Conservation (phyloP, 148 eudicot species). For the Camellia sinensis region DNA sequence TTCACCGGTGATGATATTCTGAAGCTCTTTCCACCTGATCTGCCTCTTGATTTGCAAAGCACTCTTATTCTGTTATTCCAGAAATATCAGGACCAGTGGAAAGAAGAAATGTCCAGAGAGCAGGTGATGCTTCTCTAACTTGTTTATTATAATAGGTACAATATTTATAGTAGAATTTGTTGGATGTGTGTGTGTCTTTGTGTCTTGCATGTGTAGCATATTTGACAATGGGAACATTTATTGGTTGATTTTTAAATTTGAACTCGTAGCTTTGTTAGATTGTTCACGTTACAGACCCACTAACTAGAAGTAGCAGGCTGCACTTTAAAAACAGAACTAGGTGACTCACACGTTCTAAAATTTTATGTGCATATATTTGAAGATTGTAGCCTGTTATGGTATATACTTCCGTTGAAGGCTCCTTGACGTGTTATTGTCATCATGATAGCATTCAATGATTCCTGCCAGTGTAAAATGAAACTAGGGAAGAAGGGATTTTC, state of each 20-base stretch:
- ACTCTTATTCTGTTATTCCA: constrained; percentile 23
- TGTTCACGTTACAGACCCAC: neutral
- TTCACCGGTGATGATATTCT: constrained; percentile 16
- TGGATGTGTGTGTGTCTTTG: too few species aligned
- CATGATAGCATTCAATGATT: neutral
- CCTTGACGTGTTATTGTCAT: neutral
- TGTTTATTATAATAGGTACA: neutral
- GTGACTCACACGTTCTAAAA: neutral
- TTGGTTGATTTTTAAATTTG: neutral
- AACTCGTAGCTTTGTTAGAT: neutral
- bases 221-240: neutral
- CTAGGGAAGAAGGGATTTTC: neutral
- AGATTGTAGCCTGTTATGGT: neutral
- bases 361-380: neutral
- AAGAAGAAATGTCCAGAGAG: constrained; percentile 23
- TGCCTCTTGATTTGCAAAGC: constrained; percentile 27
- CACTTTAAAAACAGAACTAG: neutral
- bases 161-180: too few species aligned
- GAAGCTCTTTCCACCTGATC: constrained; percentile 31
- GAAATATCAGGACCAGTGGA: constrained; percentile 30
- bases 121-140: constrained; percentile 20
- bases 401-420: neutral
- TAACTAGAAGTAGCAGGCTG: neutral
- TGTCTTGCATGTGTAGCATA: neutral
- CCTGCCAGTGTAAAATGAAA: neutral